These are phyloP conservation scores for Pseudotsuga menziesii DNA, from an alignment of 75 land plant species.

Conservation along the genomic window DNA sequence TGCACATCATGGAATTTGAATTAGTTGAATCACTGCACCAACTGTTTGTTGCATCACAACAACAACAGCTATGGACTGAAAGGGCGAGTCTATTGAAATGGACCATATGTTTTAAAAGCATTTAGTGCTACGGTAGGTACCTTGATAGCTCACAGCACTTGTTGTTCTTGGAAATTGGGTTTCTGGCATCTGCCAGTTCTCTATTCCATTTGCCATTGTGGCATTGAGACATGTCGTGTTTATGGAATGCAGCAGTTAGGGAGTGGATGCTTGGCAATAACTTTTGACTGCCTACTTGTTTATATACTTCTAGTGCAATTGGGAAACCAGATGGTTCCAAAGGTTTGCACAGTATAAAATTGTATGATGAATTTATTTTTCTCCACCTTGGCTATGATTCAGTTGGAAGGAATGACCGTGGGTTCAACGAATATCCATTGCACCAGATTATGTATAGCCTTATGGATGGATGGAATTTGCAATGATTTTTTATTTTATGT, in stretches of 20 bases:
- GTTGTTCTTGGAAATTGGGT: slow-evolving; percentile 26
- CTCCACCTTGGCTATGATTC: not conserved
- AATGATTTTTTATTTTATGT: too few relatives aligned
- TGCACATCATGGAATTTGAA: not conserved
- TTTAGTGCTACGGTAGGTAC: slow-evolving; percentile 11
- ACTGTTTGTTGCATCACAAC: not conserved
- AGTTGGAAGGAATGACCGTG: not conserved
- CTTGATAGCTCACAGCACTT: slow-evolving; percentile 14
- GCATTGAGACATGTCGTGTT: slow-evolving; percentile 38
- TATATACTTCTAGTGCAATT: not conserved
- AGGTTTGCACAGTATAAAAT: not conserved
- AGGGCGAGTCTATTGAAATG: slow-evolving; percentile 48
- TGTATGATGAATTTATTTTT: not conserved
- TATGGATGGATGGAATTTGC: too few relatives aligned
- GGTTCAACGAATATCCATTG: too few relatives aligned
- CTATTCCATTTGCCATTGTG: slow-evolving; percentile 40
- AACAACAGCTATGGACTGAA: not conserved
- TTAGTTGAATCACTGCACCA: too few relatives aligned
- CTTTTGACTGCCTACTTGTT: slow-evolving; percentile 1
- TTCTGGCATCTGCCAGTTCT: slow-evolving; percentile 31
- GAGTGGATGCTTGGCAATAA: slow-evolving; percentile 8
- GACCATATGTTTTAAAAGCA: slow-evolving; percentile 37
- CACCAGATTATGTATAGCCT: too few relatives aligned
- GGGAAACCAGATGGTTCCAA: not conserved
- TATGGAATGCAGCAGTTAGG: slow-evolving; percentile 12